These are phyloP conservation scores for Gynochthodes officinalis DNA, from an alignment of 257 asterid genomes.

Conservation along the genomic window DNA sequence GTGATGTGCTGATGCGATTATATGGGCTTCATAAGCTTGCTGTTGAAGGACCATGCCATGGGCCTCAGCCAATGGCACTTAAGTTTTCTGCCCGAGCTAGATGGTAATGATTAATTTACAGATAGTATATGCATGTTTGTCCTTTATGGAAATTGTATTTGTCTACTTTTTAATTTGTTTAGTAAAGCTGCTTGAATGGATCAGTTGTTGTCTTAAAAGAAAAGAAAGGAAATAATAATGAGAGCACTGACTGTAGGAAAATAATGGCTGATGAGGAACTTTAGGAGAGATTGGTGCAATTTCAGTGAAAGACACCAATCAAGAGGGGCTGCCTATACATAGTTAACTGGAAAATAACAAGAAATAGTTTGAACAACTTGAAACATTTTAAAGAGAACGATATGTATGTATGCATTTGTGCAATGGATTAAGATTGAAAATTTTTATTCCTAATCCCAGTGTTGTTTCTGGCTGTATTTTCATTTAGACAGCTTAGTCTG, in stretches of 20 bases:
- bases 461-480: not conserved
- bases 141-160: not conserved
- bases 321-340: not conserved
- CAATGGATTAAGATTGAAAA: not conserved
- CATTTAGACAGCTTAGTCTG: not conserved
- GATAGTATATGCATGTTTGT: not conserved
- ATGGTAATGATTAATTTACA: constrained; percentile 52
- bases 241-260: not conserved
- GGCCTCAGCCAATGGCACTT: constrained; percentile 79
- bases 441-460: not conserved
- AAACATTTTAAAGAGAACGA: not conserved
- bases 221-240: not conserved
- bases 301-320: not conserved
- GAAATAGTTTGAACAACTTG: not conserved
- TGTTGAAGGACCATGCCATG: constrained; percentile 80
- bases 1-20: constrained; percentile 57
- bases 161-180: not conserved
- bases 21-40: constrained; percentile 82
- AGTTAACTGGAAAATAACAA: not conserved
- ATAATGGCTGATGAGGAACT: not conserved
- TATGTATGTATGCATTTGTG: not conserved
- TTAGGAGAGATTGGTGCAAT: not conserved
- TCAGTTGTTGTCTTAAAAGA: not conserved
- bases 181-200: not conserved
- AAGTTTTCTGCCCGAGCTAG: constrained; percentile 72